These are phyloP conservation scores for Yamadazyma conglobata DNA, from an alignment of 1,139 yeast genomes.

Conservation along the genomic window DNA sequence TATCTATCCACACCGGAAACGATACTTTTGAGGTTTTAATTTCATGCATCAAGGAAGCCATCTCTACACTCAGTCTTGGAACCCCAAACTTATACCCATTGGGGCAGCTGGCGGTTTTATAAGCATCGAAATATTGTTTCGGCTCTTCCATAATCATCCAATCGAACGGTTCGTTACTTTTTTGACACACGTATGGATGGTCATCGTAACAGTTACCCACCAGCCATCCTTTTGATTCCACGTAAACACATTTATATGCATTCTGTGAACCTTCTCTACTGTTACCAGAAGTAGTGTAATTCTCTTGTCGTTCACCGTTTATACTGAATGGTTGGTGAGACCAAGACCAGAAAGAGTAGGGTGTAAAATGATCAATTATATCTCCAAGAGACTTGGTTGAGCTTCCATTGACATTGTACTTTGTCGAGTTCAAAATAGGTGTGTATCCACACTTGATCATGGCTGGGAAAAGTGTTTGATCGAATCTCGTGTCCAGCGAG, in stretches of 20 bases:
- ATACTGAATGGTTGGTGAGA: conserved; percentile 30
- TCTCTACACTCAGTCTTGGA: conserved; percentile 50
- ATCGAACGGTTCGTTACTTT: conserved; percentile 29
- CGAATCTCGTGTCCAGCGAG: conserved; percentile 26
- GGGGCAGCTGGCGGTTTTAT: conserved; percentile 41
- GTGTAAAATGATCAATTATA: conserved; percentile 23
- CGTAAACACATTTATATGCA: conserved; percentile 62
- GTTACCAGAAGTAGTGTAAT: conserved; percentile 2
- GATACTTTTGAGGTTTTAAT: conserved; percentile 17
- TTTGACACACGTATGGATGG: conserved; percentile 56
- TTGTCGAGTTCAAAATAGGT: conserved; percentile 50
- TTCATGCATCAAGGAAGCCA: conserved; percentile 26
- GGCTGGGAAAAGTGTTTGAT: conserved; percentile 25
- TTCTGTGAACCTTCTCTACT: conserved; percentile 10
- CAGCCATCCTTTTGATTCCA: conserved; percentile 49
- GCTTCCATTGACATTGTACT: conserved; percentile 20
- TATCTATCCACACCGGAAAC: conserved; percentile 69
- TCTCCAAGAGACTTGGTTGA: conserved; percentile 11
- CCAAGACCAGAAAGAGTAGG: conserved; percentile 52
- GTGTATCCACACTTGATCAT: conserved; percentile 55
- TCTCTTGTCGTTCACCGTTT: not conserved
- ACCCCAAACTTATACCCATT: conserved; percentile 47
- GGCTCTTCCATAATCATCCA: conserved; percentile 45
- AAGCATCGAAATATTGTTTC: conserved; percentile 52
- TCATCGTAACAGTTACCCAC: conserved; percentile 62